Evolutionary conservation across 768 basidiomycete species (phyloP), one percentile per base, ranked within the genome.

Genomic region (Boletus huronensis): DNA sequence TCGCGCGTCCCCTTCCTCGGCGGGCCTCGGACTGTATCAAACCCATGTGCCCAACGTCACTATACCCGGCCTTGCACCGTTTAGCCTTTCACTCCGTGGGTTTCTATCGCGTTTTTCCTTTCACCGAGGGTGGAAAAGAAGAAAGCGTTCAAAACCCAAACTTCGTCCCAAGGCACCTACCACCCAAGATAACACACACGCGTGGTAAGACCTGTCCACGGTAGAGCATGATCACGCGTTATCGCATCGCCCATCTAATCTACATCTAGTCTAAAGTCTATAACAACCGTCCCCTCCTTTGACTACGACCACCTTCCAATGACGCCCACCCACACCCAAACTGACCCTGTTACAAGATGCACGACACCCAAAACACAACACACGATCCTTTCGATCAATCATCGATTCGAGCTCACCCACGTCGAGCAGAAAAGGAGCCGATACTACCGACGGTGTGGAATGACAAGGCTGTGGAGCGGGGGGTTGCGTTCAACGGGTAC

Each of bases 341-440:
- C 34, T 16, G 25, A 38, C 44, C 50, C 50, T 29, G 50, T 50
- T 23, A 41, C 46, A 40, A 38, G 40, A 48, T 28, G 25, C 31
- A 42, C 46, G 13, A 41, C 38, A 41, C 17, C 53, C 48, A 42
- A 64, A 52, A 43, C 47, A 31, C 43, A 28, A 34, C 43, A 28
- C 50, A 36, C 25, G 38, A 26, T 58, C 50, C 39, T 49, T 44
- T 44, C 40, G 23, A 40, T 47, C 46, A 31, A 45, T 57, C 45
- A 57, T 64, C 59, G 34, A 25, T 35, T 45, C 5, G 17, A 25
- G 19, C 44, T 44, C 42, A 43, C 17, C 39, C 42, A 42, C 6
- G 52, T 47, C 23, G 49, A 46, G 44, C 14, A 14, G 14, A 32
- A 44, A 21, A 13, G 32, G 21, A 38, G 35, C 16, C 14, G 6